These are phyloP conservation scores for Carex myosuroides DNA, from an alignment of 176 grass and related monocot species.

Conservation along the genomic window DNA sequence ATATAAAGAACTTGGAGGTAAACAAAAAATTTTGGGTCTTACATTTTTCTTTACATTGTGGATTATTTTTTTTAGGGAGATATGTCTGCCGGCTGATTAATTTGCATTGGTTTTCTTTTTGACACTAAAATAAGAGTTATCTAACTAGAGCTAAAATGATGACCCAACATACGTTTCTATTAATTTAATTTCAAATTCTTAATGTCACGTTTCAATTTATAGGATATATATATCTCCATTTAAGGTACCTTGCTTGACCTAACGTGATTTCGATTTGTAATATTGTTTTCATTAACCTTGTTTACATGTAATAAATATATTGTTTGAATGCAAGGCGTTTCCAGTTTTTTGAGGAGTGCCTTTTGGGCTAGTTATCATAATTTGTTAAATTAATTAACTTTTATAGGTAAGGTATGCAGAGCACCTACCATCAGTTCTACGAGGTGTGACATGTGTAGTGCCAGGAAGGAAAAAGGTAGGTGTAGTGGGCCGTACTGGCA, in stretches of 20 bases:
- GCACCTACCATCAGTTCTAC: constrained; percentile 83
- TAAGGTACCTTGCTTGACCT: not conserved
- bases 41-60: not conserved
- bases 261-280: not conserved
- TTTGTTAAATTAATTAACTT: not conserved
- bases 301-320: not conserved
- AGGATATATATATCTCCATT: not conserved
- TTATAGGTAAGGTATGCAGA: constrained; percentile 92
- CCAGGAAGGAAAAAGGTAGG: constrained; percentile 92
- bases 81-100: not conserved
- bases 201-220: not conserved
- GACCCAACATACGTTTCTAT: not conserved
- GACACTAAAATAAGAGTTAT: not conserved
- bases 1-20: constrained; percentile 83
- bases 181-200: not conserved
- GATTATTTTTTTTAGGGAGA: not conserved
- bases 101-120: not conserved
- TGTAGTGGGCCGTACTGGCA: constrained; percentile 80
- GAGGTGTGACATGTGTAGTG: constrained; percentile 79
- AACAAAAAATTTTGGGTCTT: not conserved
- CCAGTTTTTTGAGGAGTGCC: not conserved
- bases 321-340: not conserved
- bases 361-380: not conserved
- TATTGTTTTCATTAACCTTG: not conserved
- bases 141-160: not conserved